Evolutionary conservation across 495 filamentous ascomycete genomes (phyloP), one percentile per base, ranked within the genome.

Genomic region (Aspergillus biplanus): DNA sequence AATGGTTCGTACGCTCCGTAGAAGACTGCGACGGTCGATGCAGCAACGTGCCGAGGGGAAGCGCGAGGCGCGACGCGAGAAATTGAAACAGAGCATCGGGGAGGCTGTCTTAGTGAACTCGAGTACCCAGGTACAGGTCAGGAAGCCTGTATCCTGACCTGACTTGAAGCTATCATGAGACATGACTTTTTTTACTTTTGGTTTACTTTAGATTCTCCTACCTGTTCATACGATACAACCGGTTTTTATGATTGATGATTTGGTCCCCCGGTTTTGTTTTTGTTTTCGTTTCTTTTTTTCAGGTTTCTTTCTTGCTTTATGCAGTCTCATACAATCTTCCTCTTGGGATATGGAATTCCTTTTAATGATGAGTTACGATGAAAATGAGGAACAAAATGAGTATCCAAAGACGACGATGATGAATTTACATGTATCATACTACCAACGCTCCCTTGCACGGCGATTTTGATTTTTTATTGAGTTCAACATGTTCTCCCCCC

Each of bases 11-110:
- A 81, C 79, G 13, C 62, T 85, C 57, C 78, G 82, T 21, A 80
- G 80, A 42, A 81, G 81, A 35, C 70, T 89, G 39, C 79, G 84
- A 42, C 82, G 85, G 60, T 67, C 85, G 56, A 87, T 86, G 64
- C 86, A 89, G 70, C 74, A 79, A 66, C 81, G 85, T 48, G 82
- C 86, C 32, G 80, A 84, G 60, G 71, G 71, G 32, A 81, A 74
- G 64, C 76, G 75, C 52, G 90, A 91, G 74, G 87, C 84, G 65
- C 77, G 87, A 58, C 83, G 87, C 52, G 81, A 88, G 58, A 82
- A 78, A 65, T 78, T 96, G 57, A 84, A 90, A 68, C 80, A 84
- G 59, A 90, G 83, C 65, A 96, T 96, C 69, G 82, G 83, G 4
- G 69, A 68, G 32, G 73, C 73, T 13, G 62, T 77, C 4, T 66